Conservation (phyloP, 2,329 filamentous ascomycete genomes). For the Xylariaceae sp. region DNA sequence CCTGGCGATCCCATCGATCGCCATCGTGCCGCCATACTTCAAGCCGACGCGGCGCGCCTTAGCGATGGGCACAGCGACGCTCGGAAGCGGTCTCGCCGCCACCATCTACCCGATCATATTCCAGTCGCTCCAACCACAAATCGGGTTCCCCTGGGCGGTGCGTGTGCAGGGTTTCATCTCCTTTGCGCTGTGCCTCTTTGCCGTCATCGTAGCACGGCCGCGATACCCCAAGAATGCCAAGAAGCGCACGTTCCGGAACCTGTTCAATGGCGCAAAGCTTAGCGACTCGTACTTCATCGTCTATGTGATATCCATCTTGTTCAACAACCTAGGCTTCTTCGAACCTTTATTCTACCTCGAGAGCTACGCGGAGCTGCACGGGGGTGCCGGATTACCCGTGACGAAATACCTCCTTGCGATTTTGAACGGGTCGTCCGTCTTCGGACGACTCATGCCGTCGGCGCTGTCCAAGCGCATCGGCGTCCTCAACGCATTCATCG, state of each 20-base stretch:
- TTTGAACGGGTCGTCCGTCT: constrained; percentile 57
- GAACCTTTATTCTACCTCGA: constrained; percentile 27
- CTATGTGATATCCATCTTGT: constrained; percentile 26
- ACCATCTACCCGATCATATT: constrained; percentile 30
- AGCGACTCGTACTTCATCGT: constrained; percentile 20
- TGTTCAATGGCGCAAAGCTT: constrained; percentile 25
- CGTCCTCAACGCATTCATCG: constrained; percentile 48
- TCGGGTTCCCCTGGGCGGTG: constrained; percentile 29
- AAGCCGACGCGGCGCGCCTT: constrained; percentile 13
- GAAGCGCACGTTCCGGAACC: constrained; percentile 18
- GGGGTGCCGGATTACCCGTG: constrained; percentile 34
- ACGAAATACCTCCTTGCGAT: constrained; percentile 57
- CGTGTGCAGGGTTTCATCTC: constrained; percentile 27
- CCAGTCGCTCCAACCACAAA: constrained; percentile 19
- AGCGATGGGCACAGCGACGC: constrained; percentile 21
- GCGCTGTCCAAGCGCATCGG: constrained; percentile 52
- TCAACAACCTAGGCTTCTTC: constrained; percentile 30
- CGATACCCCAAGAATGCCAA: constrained; percentile 18
- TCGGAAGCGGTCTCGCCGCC: constrained; percentile 24
- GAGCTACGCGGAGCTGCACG: constrained; percentile 22
- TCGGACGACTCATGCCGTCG: constrained; percentile 56
- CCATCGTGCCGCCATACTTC: constrained; percentile 28
- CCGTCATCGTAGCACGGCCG: constrained; percentile 24
- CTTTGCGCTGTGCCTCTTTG: constrained; percentile 20
- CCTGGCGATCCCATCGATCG: constrained; percentile 24